Percentiles rank a stretch among this genome's conserved stretches.
Conservation (phyloP, 805 yeast species). For the Zygoascus ofunaensis region DNA sequence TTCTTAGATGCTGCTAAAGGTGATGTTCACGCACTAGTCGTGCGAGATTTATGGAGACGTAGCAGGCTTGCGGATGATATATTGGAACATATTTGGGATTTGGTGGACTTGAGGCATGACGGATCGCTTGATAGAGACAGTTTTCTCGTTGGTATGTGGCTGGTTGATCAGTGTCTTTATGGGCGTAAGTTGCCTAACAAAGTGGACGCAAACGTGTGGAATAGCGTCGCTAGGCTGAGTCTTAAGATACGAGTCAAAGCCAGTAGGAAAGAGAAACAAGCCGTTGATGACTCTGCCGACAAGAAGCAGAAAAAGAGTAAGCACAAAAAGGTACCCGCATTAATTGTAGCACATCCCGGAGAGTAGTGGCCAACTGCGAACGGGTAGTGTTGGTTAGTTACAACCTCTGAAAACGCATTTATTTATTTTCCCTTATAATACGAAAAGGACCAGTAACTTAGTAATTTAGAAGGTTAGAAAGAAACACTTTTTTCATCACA, state of each 20-base stretch:
- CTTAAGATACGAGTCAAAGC: conserved; percentile 28
- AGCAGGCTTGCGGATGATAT: conserved; percentile 60
- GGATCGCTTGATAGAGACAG: conserved; percentile 73
- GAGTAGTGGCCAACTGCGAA: no score
- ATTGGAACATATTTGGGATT: conserved; percentile 61
- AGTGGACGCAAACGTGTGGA: conserved; percentile 68
- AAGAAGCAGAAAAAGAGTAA: conserved; percentile 10
- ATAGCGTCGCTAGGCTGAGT: conserved; percentile 47
- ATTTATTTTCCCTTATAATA: no score
- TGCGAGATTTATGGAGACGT: conserved; percentile 70
- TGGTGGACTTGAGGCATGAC: conserved; percentile 47
- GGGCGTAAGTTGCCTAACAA: conserved; percentile 79
- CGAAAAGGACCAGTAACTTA: no score
- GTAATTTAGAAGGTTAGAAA: no score
- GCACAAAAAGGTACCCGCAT: neutral
- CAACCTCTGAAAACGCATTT: no score
- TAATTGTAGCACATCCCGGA: neutral
- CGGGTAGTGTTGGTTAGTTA: no score
- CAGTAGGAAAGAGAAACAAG: conserved; percentile 11
- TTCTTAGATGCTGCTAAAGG: conserved; percentile 7
- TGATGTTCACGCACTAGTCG: conserved; percentile 52
- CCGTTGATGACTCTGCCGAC: conserved; percentile 4
- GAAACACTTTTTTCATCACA: no score
- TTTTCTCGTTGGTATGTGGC: conserved; percentile 95
- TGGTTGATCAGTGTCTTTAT: conserved; percentile 89